These are phyloP conservation scores for Ambrosiella xylebori DNA, from an alignment of 2,329 filamentous ascomycete species.

Conservation along the genomic window DNA sequence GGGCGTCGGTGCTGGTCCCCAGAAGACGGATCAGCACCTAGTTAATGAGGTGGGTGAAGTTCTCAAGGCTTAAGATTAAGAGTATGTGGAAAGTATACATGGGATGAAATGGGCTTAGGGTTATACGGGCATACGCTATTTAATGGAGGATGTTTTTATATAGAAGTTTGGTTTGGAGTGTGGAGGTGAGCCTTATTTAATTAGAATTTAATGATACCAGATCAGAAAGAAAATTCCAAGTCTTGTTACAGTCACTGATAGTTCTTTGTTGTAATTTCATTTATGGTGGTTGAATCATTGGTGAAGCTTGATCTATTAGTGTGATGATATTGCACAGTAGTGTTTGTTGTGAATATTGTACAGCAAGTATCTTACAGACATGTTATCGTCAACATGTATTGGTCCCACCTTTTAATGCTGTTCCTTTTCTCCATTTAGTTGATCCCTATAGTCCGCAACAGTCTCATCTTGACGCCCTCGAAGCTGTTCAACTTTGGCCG, in stretches of 20 bases:
- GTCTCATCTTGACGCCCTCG: constrained; percentile 52
- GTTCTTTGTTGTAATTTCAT: background rate
- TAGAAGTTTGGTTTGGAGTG: background rate
- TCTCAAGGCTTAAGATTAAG: constrained; percentile 9
- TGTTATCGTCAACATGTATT: background rate
- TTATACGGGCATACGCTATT: background rate
- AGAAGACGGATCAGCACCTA: constrained; percentile 61
- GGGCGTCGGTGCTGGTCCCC: constrained; percentile 74
- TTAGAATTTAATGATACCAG: background rate
- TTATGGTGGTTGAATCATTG: background rate
- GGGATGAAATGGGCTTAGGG: background rate
- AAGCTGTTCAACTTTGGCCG: constrained; percentile 50
- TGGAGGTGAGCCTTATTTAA: background rate
- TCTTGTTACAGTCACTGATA: background rate
- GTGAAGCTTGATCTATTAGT: background rate
- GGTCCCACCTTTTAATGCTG: background rate
- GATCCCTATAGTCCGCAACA: constrained; percentile 32
- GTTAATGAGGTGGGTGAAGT: constrained; percentile 44
- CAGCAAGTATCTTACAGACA: no score
- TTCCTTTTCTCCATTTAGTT: constrained; percentile 19
- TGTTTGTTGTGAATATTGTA: no score
- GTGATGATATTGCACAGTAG: background rate
- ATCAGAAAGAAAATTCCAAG: background rate
- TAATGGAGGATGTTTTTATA: constrained; percentile 7
- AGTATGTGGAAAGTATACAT: background rate